Percentiles rank a stretch among this genome's conserved stretches.
Evolutionary conservation across 2,329 filamentous ascomycete genomes (phyloP).

Genomic region (Teratosphaeria pseudoeucalypti): DNA sequence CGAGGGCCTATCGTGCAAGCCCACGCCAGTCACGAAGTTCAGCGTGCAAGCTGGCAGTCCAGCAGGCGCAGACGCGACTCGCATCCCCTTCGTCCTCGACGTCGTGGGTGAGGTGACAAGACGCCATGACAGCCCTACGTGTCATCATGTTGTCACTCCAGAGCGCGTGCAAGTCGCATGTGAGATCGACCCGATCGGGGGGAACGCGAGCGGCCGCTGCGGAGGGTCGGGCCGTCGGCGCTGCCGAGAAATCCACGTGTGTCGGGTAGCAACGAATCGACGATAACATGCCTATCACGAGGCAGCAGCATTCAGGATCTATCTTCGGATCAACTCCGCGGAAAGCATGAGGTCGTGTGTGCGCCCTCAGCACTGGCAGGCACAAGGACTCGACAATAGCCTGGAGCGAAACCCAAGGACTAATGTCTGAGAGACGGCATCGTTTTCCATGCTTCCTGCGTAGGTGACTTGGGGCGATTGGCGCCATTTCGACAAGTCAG

Average conservation of each 20-base stretch:
- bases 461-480: not conserved
- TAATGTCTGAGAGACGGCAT: not conserved
- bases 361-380: not conserved
- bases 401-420: not conserved
- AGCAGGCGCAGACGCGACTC: not conserved
- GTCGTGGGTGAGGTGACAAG: not conserved
- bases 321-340: not conserved
- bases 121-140: not conserved
- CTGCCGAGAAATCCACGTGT: not conserved
- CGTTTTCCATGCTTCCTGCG: not conserved
- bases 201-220: no score
- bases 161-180: not conserved
- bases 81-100: not conserved
- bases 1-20: not conserved
- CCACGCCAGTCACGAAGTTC: no score
- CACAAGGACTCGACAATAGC: not conserved
- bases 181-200: not conserved
- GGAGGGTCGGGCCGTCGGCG: not conserved
- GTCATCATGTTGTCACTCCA: not conserved
- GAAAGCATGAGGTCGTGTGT: not conserved
- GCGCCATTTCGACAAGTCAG: not conserved
- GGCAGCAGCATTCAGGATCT: not conserved
- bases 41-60: not conserved
- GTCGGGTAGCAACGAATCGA: not conserved
- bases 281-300: not conserved